Conservation (phyloP, 176 grass and related monocot genomes). For the Aegilops longissima region DNA sequence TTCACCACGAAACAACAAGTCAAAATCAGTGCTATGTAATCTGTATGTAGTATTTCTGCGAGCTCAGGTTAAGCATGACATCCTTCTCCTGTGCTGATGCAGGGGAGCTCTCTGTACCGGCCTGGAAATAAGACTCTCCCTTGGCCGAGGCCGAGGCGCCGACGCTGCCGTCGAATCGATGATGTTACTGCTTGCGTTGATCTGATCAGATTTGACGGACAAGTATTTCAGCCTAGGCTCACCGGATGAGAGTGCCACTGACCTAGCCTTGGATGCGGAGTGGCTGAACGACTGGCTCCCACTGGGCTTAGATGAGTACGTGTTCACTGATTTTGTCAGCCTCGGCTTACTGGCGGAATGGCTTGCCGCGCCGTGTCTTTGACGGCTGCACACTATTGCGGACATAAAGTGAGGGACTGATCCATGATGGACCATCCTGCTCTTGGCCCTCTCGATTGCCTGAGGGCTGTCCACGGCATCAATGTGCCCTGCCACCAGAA, state of each 20-base stretch:
- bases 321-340: conserved; percentile 42
- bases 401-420: conserved; percentile 71
- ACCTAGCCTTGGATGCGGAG: conserved; percentile 43
- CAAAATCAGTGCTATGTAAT: conserved; percentile 37
- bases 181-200: conserved; percentile 50
- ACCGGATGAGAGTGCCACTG: not conserved
- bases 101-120: conserved; percentile 30
- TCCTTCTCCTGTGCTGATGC: conserved; percentile 73
- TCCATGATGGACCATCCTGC: not conserved
- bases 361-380: conserved; percentile 43
- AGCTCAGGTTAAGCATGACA: conserved; percentile 61
- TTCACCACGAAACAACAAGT: conserved; percentile 22
- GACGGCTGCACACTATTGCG: conserved; percentile 66
- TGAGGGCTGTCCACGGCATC: conserved; percentile 31
- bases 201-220: conserved; percentile 36
- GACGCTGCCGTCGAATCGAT: conserved; percentile 55
- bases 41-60: not conserved
- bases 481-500: conserved; percentile 31
- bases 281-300: too few relatives aligned
- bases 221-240: conserved; percentile 26
- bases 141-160: not conserved
- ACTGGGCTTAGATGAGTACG: conserved; percentile 32
- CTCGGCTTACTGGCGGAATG: conserved; percentile 47
- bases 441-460: conserved; percentile 23
- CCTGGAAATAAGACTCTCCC: too few relatives aligned